phyloP scores from a whole-genome alignment of 2,329 filamentous ascomycete species.

The Coniochaeta prunicola region DNA sequence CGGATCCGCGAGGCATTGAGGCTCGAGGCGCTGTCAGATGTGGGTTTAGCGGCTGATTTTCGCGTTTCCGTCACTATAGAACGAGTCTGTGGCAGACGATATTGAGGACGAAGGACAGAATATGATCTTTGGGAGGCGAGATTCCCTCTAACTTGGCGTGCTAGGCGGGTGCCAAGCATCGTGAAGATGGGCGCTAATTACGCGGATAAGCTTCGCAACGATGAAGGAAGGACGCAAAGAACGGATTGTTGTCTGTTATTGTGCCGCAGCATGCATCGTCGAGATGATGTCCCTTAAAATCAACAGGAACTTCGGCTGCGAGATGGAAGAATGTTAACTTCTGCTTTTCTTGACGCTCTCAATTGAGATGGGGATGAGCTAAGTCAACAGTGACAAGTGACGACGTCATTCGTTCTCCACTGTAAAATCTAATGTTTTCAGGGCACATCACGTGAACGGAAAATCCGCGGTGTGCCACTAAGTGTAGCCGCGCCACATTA shows the following conservation, averaged over 20 bases:
- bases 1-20: background rate
- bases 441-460: background rate
- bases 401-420: background rate
- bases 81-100: background rate
- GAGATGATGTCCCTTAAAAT: background rate
- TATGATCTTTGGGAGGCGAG: background rate
- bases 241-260: background rate
- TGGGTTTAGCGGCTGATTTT: background rate
- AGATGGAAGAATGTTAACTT: background rate
- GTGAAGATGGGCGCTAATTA: background rate
- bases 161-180: conserved; percentile 1
- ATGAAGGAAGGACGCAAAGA: background rate
- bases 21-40: background rate
- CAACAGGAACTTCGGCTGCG: background rate
- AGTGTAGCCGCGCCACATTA: background rate
- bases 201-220: background rate
- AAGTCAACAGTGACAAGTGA: background rate
- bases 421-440: background rate
- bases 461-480: background rate
- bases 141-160: background rate
- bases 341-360: background rate
- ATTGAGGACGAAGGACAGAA: background rate
- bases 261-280: background rate
- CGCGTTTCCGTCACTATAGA: background rate
- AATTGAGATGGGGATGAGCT: background rate